A percentile compares a stretch with the other conserved stretches of the same genome.
phyloP scores from a whole-genome alignment of 768 basidiomycete genomes.

The Pulveroboletus ravenelii region DNA sequence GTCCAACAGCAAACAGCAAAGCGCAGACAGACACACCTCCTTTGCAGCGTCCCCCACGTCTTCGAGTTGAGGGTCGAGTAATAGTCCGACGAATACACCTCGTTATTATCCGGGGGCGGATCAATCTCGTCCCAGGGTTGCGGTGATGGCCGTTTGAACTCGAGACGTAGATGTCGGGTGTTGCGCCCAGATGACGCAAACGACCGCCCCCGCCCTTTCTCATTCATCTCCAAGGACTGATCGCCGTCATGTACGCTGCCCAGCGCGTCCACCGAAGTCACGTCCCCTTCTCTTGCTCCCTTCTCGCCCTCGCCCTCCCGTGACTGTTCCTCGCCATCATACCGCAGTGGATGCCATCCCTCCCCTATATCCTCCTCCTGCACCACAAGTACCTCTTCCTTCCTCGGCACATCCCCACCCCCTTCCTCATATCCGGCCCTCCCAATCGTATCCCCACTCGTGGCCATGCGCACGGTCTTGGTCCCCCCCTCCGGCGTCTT shows the following conservation, averaged over 20 bases:
- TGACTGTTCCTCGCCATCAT: constrained; percentile 7
- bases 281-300: background rate
- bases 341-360: constrained; percentile 25
- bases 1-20: background rate
- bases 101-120: constrained; percentile 42
- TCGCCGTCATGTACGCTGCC: constrained; percentile 11
- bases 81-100: constrained; percentile 27
- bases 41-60: constrained; percentile 42
- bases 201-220: constrained; percentile 27
- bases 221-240: constrained; percentile 13
- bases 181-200: constrained; percentile 22
- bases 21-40: constrained; percentile 33
- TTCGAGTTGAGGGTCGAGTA: constrained; percentile 42
- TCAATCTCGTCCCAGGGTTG: constrained; percentile 64
- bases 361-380: constrained; percentile 25
- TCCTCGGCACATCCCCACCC: constrained; percentile 8
- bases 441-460: constrained; percentile 7
- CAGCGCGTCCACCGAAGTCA: constrained; percentile 6
- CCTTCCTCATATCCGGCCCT: constrained; percentile 5
- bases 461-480: constrained; percentile 22
- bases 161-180: constrained; percentile 44
- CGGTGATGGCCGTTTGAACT: constrained; percentile 49
- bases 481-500: background rate
- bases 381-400: constrained; percentile 18
- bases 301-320: constrained; percentile 5